Evolutionary conservation across 306 rosid species (phyloP).

Genomic region (Amphicarpaea edgeworthii): DNA sequence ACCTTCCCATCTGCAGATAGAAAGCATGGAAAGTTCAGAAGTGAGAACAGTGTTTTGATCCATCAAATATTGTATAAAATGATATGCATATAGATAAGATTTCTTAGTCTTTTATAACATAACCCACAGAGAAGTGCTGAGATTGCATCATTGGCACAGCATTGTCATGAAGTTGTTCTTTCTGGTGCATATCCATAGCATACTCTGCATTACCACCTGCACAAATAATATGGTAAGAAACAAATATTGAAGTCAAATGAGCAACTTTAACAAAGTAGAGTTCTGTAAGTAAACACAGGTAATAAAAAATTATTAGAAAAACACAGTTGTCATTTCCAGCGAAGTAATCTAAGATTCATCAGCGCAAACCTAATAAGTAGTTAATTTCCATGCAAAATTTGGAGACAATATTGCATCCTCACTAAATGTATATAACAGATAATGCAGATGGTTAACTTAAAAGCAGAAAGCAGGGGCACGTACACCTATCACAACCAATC

Average conservation of each 20-base stretch:
- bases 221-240: conserved; percentile 50
- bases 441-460: background rate
- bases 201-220: conserved; percentile 87
- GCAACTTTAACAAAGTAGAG: conserved; percentile 17
- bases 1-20: conserved; percentile 85
- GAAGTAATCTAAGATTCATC: conserved; percentile 32
- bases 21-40: conserved; percentile 45
- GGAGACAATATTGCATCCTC: conserved; percentile 30
- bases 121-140: conserved; percentile 92
- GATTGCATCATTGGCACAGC: conserved; percentile 91
- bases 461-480: conserved; percentile 29
- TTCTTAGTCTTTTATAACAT: conserved; percentile 10
- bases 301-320: conserved; percentile 31
- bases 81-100: conserved; percentile 2
- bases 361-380: background rate
- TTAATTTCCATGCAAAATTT: conserved; percentile 12
- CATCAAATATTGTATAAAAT: conserved; percentile 22
- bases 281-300: background rate
- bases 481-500: conserved; percentile 11
- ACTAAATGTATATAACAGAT: conserved; percentile 27
- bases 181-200: conserved; percentile 95
- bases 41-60: conserved; percentile 25
- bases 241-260: conserved; percentile 29
- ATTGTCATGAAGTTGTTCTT: conserved; percentile 94
- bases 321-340: conserved; percentile 29